phyloP scores from a whole-genome alignment of 2,329 filamentous ascomycete genomes.

The Orbilia javanica region DNA sequence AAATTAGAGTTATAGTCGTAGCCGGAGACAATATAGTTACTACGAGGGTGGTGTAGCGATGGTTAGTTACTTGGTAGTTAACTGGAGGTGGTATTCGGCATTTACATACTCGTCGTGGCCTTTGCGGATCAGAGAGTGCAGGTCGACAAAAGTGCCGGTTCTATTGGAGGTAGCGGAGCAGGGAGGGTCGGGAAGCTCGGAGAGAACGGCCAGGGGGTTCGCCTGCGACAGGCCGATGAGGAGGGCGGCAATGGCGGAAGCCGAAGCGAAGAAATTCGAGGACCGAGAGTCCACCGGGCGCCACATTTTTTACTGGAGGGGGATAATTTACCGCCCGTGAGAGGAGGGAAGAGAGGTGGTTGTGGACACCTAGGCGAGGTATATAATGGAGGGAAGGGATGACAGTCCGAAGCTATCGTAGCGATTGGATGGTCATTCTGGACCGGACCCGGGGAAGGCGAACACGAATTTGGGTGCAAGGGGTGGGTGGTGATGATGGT shows the following conservation, averaged over 20 bases:
- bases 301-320: too few species aligned
- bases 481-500: not conserved
- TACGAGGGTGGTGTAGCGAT: not conserved
- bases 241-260: not conserved
- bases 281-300: not conserved
- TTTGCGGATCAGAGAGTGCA: constrained; percentile 45
- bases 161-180: constrained; percentile 53
- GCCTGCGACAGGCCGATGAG: constrained; percentile 31
- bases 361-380: too few species aligned
- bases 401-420: not conserved
- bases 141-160: constrained; percentile 49
- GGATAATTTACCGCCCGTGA: too few species aligned
- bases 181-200: constrained; percentile 36
- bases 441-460: not conserved
- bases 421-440: not conserved
- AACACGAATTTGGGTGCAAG: too few species aligned
- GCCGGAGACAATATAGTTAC: constrained; percentile 70
- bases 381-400: not conserved
- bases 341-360: too few species aligned
- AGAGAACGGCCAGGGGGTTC: constrained; percentile 28
- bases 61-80: not conserved
- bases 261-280: not conserved
- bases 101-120: constrained; percentile 15
- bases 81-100: not conserved
- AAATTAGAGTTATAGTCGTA: constrained; percentile 86